Percentiles rank a stretch among this genome's conserved stretches.
Evolutionary conservation across 2,329 filamentous ascomycete genomes (phyloP).

Genomic region (Metarhizium anisopliae): DNA sequence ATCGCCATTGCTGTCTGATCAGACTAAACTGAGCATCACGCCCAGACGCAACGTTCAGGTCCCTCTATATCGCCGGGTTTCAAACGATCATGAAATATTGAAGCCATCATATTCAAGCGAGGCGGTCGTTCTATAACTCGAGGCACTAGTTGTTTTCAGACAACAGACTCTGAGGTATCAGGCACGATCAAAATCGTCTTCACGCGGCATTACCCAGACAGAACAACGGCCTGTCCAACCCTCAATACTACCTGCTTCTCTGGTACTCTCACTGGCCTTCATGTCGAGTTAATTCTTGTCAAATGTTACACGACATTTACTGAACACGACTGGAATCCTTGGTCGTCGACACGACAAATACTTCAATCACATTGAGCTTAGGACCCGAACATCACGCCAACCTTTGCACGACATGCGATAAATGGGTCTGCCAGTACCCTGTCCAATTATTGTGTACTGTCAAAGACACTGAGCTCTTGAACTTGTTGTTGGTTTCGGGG

Average conservation of each 20-base stretch:
- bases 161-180: neutral
- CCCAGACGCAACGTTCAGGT: neutral
- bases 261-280: neutral
- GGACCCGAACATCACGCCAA: conserved; percentile 2
- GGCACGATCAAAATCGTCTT: neutral
- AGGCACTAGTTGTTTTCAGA: neutral
- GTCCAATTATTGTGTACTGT: neutral
- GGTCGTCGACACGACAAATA: neutral
- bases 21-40: neutral
- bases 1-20: neutral
- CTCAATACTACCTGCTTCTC: neutral
- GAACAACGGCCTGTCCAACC: neutral
- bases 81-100: neutral
- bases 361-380: neutral
- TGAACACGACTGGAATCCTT: neutral
- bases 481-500: neutral
- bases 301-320: conserved; percentile 4
- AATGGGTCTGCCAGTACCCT: conserved; percentile 1
- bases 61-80: neutral
- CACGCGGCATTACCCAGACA: neutral
- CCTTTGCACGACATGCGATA: conserved; percentile 14
- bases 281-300: neutral
- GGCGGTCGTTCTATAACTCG: neutral
- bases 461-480: neutral
- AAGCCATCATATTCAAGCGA: neutral